Conservation (phyloP, 2,329 filamentous ascomycete genomes). For the Tricladium varicosporioides region DNA sequence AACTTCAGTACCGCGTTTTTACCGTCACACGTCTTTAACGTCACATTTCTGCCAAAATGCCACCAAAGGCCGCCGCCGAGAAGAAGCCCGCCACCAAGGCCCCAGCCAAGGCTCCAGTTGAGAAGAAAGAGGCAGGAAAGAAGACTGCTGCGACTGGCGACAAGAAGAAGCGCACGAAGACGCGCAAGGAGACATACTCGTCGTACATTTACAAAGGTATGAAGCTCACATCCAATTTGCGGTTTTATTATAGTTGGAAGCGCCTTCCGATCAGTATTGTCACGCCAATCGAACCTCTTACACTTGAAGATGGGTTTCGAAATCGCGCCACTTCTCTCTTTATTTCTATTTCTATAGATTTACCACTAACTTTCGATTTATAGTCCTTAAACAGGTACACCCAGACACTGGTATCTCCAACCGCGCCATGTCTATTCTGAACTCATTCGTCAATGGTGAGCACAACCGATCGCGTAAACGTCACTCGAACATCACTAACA, state of each 20-base stretch:
- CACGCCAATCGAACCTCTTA: not conserved
- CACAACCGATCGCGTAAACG: conserved; percentile 12
- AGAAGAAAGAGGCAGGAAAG: conserved; percentile 99
- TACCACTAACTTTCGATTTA: conserved; percentile 37
- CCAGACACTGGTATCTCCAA: conserved; percentile 99
- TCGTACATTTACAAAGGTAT: conserved; percentile 99
- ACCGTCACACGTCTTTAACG: conserved; percentile 15
- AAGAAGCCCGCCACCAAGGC: conserved; percentile 99
- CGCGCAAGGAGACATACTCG: conserved; percentile 99
- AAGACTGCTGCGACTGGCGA: conserved; percentile 96
- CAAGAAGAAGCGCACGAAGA: conserved; percentile 99
- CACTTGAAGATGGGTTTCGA: not conserved
- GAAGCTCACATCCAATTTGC: conserved; percentile 34
- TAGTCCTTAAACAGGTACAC: conserved; percentile 99
- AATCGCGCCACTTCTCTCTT: conserved; percentile 26
- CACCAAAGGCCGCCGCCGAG: conserved; percentile 88
- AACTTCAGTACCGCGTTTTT: conserved; percentile 24
- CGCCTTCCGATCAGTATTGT: conserved; percentile 17
- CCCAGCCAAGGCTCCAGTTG: conserved; percentile 76
- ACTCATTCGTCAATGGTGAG: conserved; percentile 99
- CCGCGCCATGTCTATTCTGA: conserved; percentile 99
- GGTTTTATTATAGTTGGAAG: conserved; percentile 18
- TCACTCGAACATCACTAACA: conserved; percentile 23
- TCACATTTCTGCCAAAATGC: conserved; percentile 64
- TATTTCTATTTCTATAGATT: too few relatives aligned